These are phyloP conservation scores for Amaranthus cruentus DNA, from an alignment of 148 eudicot species.

Conservation along the genomic window DNA sequence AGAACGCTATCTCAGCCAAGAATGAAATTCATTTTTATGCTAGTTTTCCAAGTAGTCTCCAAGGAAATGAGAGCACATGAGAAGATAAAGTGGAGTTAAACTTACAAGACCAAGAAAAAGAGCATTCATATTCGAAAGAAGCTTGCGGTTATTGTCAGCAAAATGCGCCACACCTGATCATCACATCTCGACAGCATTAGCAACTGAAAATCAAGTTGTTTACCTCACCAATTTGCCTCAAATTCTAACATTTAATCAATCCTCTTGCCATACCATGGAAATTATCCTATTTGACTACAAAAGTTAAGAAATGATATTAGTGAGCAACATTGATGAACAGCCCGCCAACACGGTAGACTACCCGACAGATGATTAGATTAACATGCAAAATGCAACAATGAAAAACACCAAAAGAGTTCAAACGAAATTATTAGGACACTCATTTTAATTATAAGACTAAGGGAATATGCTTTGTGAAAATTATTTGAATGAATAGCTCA, in stretches of 20 bases:
- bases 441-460: not conserved
- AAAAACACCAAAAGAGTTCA: too few species aligned
- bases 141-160: constrained; percentile 69
- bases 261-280: too few species aligned
- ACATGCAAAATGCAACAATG: too few species aligned
- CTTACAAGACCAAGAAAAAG: constrained; percentile 75
- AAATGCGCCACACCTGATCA: constrained; percentile 64
- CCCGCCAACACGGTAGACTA: too few species aligned
- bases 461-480: not conserved
- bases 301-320: too few species aligned
- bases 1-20: not conserved
- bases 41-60: not conserved
- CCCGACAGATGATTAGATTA: too few species aligned
- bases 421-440: too few species aligned
- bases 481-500: not conserved
- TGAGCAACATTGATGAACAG: too few species aligned
- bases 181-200: not conserved
- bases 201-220: not conserved
- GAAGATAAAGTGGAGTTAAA: constrained; percentile 6
- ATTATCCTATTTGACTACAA: too few species aligned
- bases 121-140: constrained; percentile 68
- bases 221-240: not conserved
- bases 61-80: not conserved
- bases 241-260: not conserved
- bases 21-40: not conserved